phyloP scores from a whole-genome alignment of 108 stramenopile genomes.

The Craspedostauros australis region DNA sequence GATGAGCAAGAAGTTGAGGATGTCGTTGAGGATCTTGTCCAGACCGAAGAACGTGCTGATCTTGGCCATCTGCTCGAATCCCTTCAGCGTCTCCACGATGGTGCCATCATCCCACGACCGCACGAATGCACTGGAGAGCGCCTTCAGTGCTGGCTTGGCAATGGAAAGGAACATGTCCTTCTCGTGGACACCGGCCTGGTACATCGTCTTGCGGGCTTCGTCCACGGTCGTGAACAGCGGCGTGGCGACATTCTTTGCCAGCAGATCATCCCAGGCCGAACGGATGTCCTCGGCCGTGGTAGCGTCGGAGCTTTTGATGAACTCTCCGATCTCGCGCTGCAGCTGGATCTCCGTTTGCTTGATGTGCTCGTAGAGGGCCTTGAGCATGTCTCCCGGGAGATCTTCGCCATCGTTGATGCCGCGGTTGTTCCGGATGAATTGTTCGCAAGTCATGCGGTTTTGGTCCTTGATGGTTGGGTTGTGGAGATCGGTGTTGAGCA shows the following conservation, averaged over 20 bases:
- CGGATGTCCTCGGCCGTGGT: slow-evolving; percentile 35
- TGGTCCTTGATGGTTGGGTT: slow-evolving; percentile 83
- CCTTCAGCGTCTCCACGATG: slow-evolving; percentile 66
- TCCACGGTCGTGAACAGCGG: slow-evolving; percentile 56
- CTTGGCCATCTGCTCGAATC: slow-evolving; percentile 57
- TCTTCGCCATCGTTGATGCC: slow-evolving; percentile 89
- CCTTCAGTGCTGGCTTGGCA: slow-evolving; percentile 55
- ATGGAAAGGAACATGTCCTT: slow-evolving; percentile 87
- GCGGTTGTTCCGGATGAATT: slow-evolving; percentile 89
- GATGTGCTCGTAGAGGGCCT: slow-evolving; percentile 79
- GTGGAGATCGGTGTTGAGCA: slow-evolving; percentile 93
- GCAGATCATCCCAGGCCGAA: slow-evolving; percentile 51
- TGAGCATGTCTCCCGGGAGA: slow-evolving; percentile 72
- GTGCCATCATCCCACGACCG: slow-evolving; percentile 83
- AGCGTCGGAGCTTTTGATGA: slow-evolving; percentile 28
- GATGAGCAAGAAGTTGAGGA: slow-evolving; percentile 46
- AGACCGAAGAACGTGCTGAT: slow-evolving; percentile 60
- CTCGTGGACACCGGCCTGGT: slow-evolving; percentile 76
- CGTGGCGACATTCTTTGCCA: slow-evolving; percentile 48
- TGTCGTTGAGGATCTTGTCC: slow-evolving; percentile 57
- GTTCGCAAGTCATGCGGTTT: slow-evolving; percentile 86
- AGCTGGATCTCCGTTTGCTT: slow-evolving; percentile 69
- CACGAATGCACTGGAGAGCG: slow-evolving; percentile 70
- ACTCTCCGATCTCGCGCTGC: slow-evolving; percentile 47
- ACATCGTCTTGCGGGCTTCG: slow-evolving; percentile 38